Evolutionary conservation across 73 alveolate species (phyloP).

Genomic region (Urostyla sp.): DNA sequence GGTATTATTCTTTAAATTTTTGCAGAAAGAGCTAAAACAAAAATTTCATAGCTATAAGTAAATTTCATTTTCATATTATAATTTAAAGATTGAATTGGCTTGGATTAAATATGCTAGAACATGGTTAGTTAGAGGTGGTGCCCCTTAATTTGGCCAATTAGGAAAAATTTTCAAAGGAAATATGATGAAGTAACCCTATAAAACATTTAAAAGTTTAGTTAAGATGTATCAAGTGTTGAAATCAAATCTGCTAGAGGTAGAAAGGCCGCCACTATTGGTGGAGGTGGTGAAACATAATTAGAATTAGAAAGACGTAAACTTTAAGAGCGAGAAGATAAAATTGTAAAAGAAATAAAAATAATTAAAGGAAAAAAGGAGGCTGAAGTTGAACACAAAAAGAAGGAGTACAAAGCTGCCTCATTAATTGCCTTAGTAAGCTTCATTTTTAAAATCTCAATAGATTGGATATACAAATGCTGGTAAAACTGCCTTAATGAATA

Average conservation of each 20-base stretch:
- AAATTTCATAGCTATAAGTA: conserved; percentile 75
- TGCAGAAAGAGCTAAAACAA: conserved; percentile 83
- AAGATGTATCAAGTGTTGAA: conserved; percentile 64
- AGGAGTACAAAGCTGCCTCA: conserved; percentile 66
- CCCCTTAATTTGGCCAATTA: conserved; percentile 76
- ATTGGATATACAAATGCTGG: conserved; percentile 96
- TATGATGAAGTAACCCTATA: conserved; percentile 65
- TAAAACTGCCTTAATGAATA: conserved; percentile 86
- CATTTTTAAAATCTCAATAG: not conserved
- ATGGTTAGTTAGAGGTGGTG: conserved; percentile 80
- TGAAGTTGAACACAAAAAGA: conserved; percentile 16
- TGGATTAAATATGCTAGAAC: conserved; percentile 85
- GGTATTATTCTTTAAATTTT: conserved; percentile 87
- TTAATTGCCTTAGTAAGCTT: conserved; percentile 70
- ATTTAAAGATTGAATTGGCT: conserved; percentile 71
- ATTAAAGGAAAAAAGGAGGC: conserved; percentile 31
- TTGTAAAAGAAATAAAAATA: conserved; percentile 60
- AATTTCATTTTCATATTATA: too few relatives aligned
- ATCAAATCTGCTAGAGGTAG: conserved; percentile 85
- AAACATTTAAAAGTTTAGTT: conserved; percentile 16
- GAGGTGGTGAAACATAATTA: conserved; percentile 89
- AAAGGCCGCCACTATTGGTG: conserved; percentile 76
- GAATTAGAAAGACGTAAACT: conserved; percentile 81
- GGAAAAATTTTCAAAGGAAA: conserved; percentile 67
- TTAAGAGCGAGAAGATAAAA: conserved; percentile 76